Evolutionary conservation across 192 early-diverging fungal genomes (phyloP).

Genomic region (Allomyces javanicus): DNA sequence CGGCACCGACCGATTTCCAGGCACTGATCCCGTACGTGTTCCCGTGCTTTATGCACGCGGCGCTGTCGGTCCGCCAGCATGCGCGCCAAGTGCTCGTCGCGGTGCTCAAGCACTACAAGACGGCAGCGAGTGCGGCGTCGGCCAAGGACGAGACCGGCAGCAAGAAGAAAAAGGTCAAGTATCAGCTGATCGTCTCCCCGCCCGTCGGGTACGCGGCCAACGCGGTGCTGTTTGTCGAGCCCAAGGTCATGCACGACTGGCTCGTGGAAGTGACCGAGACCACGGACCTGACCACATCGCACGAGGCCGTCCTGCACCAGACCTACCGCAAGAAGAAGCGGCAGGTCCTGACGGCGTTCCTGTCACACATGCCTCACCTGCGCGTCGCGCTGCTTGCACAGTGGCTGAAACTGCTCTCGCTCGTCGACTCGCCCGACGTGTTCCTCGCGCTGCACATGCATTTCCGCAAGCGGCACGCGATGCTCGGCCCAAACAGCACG

Average conservation of each 20-base stretch:
- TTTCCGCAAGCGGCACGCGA: background rate
- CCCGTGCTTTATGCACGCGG: slow-evolving; percentile 12
- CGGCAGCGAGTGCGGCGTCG: slow-evolving; percentile 7
- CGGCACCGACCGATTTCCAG: background rate
- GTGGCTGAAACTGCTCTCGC: background rate
- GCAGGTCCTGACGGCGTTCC: background rate
- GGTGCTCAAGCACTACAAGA: slow-evolving; percentile 21
- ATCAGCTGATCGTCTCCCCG: background rate
- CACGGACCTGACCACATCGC: background rate
- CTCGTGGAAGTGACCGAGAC: background rate
- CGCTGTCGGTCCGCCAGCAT: too few relatives aligned
- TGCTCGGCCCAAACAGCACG: background rate
- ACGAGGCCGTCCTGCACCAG: background rate
- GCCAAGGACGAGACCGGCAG: too few relatives aligned
- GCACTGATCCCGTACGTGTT: slow-evolving; percentile 19
- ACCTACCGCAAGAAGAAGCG: background rate
- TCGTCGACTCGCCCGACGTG: background rate
- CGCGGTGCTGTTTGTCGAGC: background rate
- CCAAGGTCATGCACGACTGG: background rate
- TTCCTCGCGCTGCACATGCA: background rate
- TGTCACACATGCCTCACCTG: background rate
- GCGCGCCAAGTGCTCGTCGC: slow-evolving; percentile 20
- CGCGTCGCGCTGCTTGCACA: background rate
- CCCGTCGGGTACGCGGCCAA: background rate
- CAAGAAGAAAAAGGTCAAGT: too few relatives aligned